Evolutionary conservation across 176 grass and related monocot species (phyloP), one percentile per base, ranked within the genome.

Genomic region (Triticum turgidum): DNA sequence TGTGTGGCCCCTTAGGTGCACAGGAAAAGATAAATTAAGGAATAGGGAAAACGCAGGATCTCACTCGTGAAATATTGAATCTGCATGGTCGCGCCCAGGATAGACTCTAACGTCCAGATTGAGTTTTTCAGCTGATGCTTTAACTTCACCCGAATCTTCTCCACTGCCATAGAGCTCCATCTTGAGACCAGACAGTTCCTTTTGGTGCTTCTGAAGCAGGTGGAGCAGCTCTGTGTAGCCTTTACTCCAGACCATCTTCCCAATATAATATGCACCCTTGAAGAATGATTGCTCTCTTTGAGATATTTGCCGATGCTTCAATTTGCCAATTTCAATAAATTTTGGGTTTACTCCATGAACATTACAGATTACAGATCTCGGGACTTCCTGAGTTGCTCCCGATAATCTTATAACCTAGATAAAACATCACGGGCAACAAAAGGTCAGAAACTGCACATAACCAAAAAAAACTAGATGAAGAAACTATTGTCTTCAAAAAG

Each of bases 161-260:
- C 94, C 97, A 81, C 87, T 99, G 38, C 97, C 97, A 80, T 99
- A 99, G 32, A 96, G 76, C 77, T 99, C 97, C 90, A 99, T 91
- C 72, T 94, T 91, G 78, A 96, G 84, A n/a, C 83, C 89, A 35
- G 85, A 87, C 14, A 99, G 80, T 84, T 93, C 90, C 32, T 69
- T 80, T 84, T 99, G 90, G 67, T 92, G 77, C 77, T 91, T 85
- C 39, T 73, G 83, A 76, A 99, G 90, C 45, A 99, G 76, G 13
- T 96, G 87, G 30, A 99, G 92, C 35, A 99, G 88, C 85, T 99
- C 92, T 3, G 73, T 89, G 87, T 99, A 99, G 47, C 90, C 97
- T 92, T 99, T 99, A 91, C 92, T 95, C 97, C 97, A 98, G 22
- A 98, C 59, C 97, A 98, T 98, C 85, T 98, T 98, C 68, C 97